Base-by-base conservation (phyloP, 2,329 filamentous ascomycete species). In the Polytolypa hystricis region DNA sequence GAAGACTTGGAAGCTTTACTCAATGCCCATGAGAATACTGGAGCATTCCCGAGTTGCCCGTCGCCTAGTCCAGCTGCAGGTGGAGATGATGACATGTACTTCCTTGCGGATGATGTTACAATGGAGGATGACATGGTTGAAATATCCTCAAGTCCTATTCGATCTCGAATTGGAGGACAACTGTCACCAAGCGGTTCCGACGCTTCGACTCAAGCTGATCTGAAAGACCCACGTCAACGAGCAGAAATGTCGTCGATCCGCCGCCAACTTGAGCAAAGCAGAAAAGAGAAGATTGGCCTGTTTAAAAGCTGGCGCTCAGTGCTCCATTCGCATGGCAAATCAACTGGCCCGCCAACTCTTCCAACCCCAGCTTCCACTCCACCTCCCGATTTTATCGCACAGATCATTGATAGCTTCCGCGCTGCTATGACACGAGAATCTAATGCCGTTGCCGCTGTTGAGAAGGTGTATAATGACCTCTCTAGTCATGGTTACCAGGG, bases 291-390 rank as follows among this genome's bases (percentile, higher is more conserved):
- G 40, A 47, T 43, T 5, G 48, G 49, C 6, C 40, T 67, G 2
- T 65, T 66, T 36, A 48, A 57, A 12, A 57, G 58, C 18, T 64
- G 60, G 46, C 59, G 56, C 16, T 43, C 52, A 47, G 35, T 60
- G 16, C 42, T 46, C 18, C 41, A 43, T 10, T 43, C 53, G 7
- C 42, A 48, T 19, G n/a, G n/a, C n/a, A n/a, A n/a, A n/a, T n/a
- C n/a, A n/a, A n/a, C n/a, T n/a, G 27, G 30, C 49, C 50, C 5
- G 46, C 47, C 21, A 25, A 10, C 20, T 21, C 26, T 35, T 31
- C 14, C 17, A 37, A 36, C 12, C 39, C 50, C 27, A 15, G 47
- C 11, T 25, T 14, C 34, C 11, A 53, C 56, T 11, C 58, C 60
- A 4, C 61, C 64, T 4, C 48, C 56, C 8, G 53, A 58, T 16